Evolutionary conservation across 257 asterid species (phyloP), one percentile per base, ranked within the genome.

Genomic region (Salvia splendens): DNA sequence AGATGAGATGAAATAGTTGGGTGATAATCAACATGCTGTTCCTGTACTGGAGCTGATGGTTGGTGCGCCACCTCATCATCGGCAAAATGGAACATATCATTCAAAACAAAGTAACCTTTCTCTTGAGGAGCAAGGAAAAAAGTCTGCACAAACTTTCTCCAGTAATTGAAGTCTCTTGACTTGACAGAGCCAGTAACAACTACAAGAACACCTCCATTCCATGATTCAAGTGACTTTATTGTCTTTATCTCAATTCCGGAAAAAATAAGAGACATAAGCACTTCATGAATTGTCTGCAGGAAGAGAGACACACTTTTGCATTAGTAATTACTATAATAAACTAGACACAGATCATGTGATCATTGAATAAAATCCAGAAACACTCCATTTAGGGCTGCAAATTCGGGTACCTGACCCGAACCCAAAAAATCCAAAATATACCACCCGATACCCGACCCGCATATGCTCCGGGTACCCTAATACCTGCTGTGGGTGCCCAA

Each of bases 111-210:
- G 82, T 79, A 93, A 67, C 97, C 97, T 63, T 85, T 85, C 79
- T 82, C 94, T 79, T 93, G 97, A 4, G 99, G 99, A 61, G 99
- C 99, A 59, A 93, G 96, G 75, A 90, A 86, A 74, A 93, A 86
- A 20, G 95, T 86, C 81, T 93, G 97, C 70, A 86, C 79, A 45
- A 93, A 93, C 52, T 81, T 85, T 87, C 90, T 90, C 81, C 84
- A 71, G 36, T 71, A 81, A 54, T 28, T 72, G 73, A 75, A 71
- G 70, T 85, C 84, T 71, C 79, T 76, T 4, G 88, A 74, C 78
- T 82, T 82, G 38, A 90, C 90, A 32, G 77, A 77, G 67, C 99
- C 99, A 72, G 95, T 79, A 72, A 85, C 94, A 67, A 84, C 94
- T 61, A 93, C 90, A 14, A 86, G 82, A 72, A 93, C 86, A 46